Base-by-base conservation (phyloP, 331 rosid genomes). In the Malus hybrid region DNA sequence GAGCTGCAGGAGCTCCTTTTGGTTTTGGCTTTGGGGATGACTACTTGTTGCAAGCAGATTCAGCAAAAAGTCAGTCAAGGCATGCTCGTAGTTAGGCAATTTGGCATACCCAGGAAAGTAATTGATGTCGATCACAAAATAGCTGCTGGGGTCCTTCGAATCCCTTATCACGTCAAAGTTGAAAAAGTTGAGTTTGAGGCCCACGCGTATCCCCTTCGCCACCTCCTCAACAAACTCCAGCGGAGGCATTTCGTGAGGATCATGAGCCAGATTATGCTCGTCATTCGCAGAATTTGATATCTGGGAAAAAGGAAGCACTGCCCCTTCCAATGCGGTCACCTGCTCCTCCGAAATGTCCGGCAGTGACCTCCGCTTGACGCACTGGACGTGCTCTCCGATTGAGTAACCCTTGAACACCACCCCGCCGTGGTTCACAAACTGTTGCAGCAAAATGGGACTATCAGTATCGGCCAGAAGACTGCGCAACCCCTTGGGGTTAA, bases 401-500 rank as follows among this genome's bases (percentile, higher is more conserved):
- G 85, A 91, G 70, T 91, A 91, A 24, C 86, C 82, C 85, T 91
- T 91, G 87, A 86, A 91, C 7, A 91, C 44, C 0, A 85, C 90
- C 1, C 93, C 96, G 7, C 93, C 90, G 19, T 91, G 97, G 71
- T 91, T 85, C 78, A 89, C 85, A 33, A 89, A 91, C 65, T 89
- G 88, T 39, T 91, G 97, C 67, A 91, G 46, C 79, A 91, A 79
- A 27, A 85, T 62, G 4, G 90, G 90, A 27, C 15, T 12, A 12
- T 13, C 19, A 3, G 36, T 12, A 28, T 7, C 6, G 8, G 34
- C 16, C 33, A 61, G 9, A 61, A 61, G 66, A 61, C 34, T 31
- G 66, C 69, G 75, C 42, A 88, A 36, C 16, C 93, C 90, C 2
- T 62, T 78, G 3, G 10, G n/a, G 64, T 76, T 77, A 19, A 91